These are phyloP conservation scores for Lentinula edodes DNA, from an alignment of 768 basidiomycete genomes.

Conservation along the genomic window DNA sequence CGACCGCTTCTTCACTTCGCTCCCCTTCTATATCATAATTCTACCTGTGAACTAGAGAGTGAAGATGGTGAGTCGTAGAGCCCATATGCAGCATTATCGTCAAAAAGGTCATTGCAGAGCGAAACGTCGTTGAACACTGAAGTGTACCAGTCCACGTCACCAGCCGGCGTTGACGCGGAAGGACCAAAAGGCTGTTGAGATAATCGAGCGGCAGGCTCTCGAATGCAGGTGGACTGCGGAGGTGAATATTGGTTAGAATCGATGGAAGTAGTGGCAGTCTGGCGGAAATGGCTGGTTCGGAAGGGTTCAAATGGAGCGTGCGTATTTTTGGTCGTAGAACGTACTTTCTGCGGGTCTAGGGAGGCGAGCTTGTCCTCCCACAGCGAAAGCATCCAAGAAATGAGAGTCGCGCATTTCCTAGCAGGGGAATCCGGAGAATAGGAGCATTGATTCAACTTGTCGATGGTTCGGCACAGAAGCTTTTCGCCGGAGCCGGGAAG, in stretches of 20 bases:
- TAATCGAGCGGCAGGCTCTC: neutral
- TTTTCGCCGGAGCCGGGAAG: conserved; percentile 5
- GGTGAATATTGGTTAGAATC: neutral
- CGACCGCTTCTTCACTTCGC: neutral
- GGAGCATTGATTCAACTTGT: neutral
- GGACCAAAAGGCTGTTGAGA: neutral
- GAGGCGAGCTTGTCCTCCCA: neutral
- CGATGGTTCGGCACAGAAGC: neutral
- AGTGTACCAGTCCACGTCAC: neutral
- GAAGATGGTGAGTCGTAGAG: neutral
- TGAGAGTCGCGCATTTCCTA: neutral
- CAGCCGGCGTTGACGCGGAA: neutral
- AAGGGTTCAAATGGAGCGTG: no score
- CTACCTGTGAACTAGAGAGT: neutral
- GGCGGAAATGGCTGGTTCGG: neutral
- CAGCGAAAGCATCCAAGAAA: neutral
- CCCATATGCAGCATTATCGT: neutral
- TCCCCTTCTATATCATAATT: neutral
- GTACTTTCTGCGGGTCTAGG: neutral
- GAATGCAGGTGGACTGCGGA: neutral
- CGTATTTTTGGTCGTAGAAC: neutral
- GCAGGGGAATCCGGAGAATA: conserved; percentile 1
- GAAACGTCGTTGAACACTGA: neutral
- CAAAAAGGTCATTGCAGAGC: conserved; percentile 3
- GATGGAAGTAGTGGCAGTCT: neutral